These are phyloP conservation scores for Trichoderma gracile DNA, from an alignment of 2,329 filamentous ascomycete species.

Conservation along the genomic window DNA sequence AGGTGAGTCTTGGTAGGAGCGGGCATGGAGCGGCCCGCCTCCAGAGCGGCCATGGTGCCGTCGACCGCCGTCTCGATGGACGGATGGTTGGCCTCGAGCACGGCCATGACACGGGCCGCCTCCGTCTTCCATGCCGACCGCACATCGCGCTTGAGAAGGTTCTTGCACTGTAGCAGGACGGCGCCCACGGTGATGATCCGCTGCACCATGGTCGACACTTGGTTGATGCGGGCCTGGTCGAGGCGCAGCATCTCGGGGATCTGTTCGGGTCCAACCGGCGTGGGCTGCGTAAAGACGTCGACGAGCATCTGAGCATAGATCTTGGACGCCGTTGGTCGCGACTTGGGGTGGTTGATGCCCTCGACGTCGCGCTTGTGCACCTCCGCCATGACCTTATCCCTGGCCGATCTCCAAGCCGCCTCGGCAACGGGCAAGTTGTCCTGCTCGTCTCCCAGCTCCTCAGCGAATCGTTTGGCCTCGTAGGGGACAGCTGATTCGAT, in stretches of 20 bases:
- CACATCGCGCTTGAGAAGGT: slow-evolving; percentile 77
- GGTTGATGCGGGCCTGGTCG: slow-evolving; percentile 62
- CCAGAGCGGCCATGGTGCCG: slow-evolving; percentile 63
- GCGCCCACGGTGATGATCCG: slow-evolving; percentile 72
- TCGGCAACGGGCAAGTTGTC: slow-evolving; percentile 61
- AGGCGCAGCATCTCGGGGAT: slow-evolving; percentile 74
- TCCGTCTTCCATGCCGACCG: slow-evolving; percentile 75
- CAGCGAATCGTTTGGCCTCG: slow-evolving; percentile 70
- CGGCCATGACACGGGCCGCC: slow-evolving; percentile 67
- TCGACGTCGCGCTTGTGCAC: slow-evolving; percentile 68
- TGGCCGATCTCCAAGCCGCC: slow-evolving; percentile 65
- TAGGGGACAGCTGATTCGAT: slow-evolving; percentile 71
- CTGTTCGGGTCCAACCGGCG: slow-evolving; percentile 53
- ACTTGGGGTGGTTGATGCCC: slow-evolving; percentile 60
- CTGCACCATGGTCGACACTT: slow-evolving; percentile 42
- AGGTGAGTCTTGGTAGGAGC: slow-evolving; percentile 61
- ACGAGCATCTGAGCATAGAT: slow-evolving; percentile 76
- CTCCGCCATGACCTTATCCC: slow-evolving; percentile 65
- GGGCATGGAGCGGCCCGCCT: slow-evolving; percentile 65
- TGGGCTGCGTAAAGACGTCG: slow-evolving; percentile 70
- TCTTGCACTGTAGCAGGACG: slow-evolving; percentile 78
- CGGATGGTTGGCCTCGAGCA: slow-evolving; percentile 60
- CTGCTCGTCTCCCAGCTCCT: slow-evolving; percentile 59
- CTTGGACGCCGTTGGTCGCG: slow-evolving; percentile 65
- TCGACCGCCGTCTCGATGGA: slow-evolving; percentile 57